Conservation (phyloP, 768 basidiomycete genomes). For the Amanita subjunquillea region DNA sequence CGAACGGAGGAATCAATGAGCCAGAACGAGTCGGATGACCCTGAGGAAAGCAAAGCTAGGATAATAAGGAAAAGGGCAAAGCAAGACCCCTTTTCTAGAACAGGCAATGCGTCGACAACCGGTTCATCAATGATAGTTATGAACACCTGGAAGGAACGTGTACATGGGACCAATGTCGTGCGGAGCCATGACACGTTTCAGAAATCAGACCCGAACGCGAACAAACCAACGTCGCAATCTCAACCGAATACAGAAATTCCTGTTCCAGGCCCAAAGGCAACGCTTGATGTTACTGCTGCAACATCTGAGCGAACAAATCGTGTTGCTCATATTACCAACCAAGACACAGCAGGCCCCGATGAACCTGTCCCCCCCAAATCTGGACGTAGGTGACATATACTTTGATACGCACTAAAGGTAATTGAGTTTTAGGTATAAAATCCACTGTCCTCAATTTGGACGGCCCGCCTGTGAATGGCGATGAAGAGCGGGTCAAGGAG, state of each 20-base stretch:
- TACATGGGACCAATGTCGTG: neutral
- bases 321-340: neutral
- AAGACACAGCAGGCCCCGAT: neutral
- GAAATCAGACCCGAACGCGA: neutral
- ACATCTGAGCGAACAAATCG: neutral
- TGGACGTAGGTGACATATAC: neutral
- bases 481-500: constrained; percentile 21
- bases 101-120: constrained; percentile 20
- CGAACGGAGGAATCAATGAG: constrained; percentile 28
- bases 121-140: neutral
- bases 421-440: constrained; percentile 14
- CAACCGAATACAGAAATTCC: neutral
- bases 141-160: neutral
- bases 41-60: constrained; percentile 49
- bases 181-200: neutral
- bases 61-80: constrained; percentile 50
- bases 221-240: neutral
- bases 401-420: neutral
- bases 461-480: constrained; percentile 32
- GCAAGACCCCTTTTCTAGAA: constrained; percentile 50
- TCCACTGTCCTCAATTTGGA: constrained; percentile 45
- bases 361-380: neutral
- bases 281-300: neutral
- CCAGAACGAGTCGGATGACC: constrained; percentile 27
- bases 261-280: neutral